phyloP scores from a whole-genome alignment of 495 filamentous ascomycete species.

The Evansstolkia leycettana region DNA sequence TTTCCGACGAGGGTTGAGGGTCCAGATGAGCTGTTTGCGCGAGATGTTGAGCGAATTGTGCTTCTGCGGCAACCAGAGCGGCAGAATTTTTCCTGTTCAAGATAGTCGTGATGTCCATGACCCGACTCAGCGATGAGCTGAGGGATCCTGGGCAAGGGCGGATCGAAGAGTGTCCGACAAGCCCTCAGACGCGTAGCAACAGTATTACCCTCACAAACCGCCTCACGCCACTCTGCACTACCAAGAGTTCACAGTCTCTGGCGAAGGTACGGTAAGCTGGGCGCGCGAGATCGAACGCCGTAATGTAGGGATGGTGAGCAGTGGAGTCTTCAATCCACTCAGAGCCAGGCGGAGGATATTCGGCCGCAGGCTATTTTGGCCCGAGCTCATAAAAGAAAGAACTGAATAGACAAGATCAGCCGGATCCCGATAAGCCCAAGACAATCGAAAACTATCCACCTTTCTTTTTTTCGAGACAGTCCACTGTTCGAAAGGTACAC shows the following conservation, averaged over 20 bases:
- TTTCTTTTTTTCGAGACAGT: no score
- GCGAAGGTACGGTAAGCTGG: no score
- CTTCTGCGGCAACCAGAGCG: slow-evolving; percentile 38
- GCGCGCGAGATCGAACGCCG: no score
- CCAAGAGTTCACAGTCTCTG: not conserved
- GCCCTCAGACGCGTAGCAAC: not conserved
- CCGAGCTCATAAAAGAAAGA: no score
- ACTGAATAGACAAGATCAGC: no score
- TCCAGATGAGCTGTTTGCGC: slow-evolving; percentile 33
- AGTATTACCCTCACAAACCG: not conserved
- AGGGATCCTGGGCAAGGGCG: slow-evolving; percentile 24
- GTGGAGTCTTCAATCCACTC: no score
- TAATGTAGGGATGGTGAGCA: no score
- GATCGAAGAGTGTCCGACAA: slow-evolving; percentile 4
- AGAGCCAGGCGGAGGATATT: no score
- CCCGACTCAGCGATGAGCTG: slow-evolving; percentile 26
- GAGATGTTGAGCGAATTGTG: slow-evolving; percentile 41
- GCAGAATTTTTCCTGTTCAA: slow-evolving; percentile 51
- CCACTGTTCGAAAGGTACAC: no score
- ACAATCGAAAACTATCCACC: no score
- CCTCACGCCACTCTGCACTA: not conserved
- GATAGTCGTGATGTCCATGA: slow-evolving; percentile 63
- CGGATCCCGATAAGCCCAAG: no score
- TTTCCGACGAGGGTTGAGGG: slow-evolving; percentile 32
- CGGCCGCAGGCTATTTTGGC: no score